Evolutionary conservation across 306 rosid species (phyloP), one percentile per base, ranked within the genome.

Genomic region (Cucumis cinereus): DNA sequence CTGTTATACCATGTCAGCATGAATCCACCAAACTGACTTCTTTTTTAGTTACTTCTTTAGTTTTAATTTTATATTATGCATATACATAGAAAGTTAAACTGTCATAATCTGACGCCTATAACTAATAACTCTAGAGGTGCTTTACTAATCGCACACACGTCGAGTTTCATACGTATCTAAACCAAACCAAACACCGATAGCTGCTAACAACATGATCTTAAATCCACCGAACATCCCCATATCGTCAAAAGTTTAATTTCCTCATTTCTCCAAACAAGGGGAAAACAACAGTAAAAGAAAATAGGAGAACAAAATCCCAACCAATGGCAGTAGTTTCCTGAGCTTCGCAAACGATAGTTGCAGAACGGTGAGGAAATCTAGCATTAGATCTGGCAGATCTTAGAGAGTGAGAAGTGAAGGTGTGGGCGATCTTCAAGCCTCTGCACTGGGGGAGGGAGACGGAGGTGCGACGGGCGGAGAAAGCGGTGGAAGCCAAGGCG

Each of bases 251-350:
- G 1, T 22, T 7, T 14, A 1, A 6, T 4, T 15, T 14, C 38
- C 28, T 13, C 60, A 4, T 22, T 26, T 49, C 8, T 50, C 59
- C 28, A 17, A 50, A 50, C 45, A 72, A 50, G 17, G 5, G 24
- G 49, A 71, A 71, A 57, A 71, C 17, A 9, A 74, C 15, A 56
- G 15, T 2, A 38, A n/a, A 26, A 15, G 30, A 41, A 69, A 24
- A 47, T 6, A 4, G 36, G 6, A 72, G 15, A 72, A 72, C 24
- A 30, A 50, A 71, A 71, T 50, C 45, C 84, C 67, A 77, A 93
- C 99, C 97, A 64, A 78, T 73, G 35, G 89, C 87, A 3, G 99
- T 87, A 35, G 96, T 89, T 8, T 90, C 83, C 77, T 84, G 91
- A 53, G 91, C 96, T 87, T 90, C 93, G 58, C 97, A 94, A 53